Conservation (phyloP, 495 filamentous ascomycete species). For the Thermothielavioides terrestris region DNA sequence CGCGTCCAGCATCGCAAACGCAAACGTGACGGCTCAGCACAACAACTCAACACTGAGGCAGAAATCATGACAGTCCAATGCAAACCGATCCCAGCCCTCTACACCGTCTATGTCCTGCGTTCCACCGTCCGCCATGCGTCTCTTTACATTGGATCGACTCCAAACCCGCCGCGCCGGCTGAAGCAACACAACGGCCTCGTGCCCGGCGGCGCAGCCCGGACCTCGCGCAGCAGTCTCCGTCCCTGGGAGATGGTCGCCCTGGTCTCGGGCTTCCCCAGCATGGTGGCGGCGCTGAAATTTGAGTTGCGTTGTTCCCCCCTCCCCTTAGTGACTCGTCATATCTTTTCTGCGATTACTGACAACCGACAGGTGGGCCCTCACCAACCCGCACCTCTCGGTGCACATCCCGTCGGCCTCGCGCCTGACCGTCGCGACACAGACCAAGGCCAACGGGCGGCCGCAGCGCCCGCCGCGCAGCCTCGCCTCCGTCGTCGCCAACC, state of each 20-base stretch:
- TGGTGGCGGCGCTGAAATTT: slow-evolving; percentile 84
- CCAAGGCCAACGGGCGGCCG: slow-evolving; percentile 36
- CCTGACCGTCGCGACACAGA: slow-evolving; percentile 31
- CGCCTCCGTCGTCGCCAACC: slow-evolving; percentile 55
- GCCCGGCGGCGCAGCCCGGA: slow-evolving; percentile 72
- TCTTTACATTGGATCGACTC: slow-evolving; percentile 86
- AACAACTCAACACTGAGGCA: background rate
- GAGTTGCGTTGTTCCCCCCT: slow-evolving; percentile 51
- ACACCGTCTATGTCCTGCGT: slow-evolving; percentile 72
- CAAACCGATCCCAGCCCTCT: slow-evolving; percentile 49
- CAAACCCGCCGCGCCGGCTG: slow-evolving; percentile 72
- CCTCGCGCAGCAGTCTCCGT: slow-evolving; percentile 52
- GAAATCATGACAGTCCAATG: slow-evolving; percentile 25
- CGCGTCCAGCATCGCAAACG: background rate
- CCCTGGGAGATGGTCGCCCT: slow-evolving; percentile 93
- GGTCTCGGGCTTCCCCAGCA: slow-evolving; percentile 81
- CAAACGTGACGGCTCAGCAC: background rate
- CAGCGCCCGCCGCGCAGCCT: slow-evolving; percentile 50
- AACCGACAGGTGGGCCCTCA: slow-evolving; percentile 84
- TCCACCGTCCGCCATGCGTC: slow-evolving; percentile 57
- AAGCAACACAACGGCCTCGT: slow-evolving; percentile 79
- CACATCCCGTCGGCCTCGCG: slow-evolving; percentile 58
- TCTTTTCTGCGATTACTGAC: background rate
- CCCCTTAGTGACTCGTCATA: background rate
- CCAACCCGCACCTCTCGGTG: slow-evolving; percentile 64